Conservation (phyloP, 768 basidiomycete genomes). For the Sistotremastrum suecicum region DNA sequence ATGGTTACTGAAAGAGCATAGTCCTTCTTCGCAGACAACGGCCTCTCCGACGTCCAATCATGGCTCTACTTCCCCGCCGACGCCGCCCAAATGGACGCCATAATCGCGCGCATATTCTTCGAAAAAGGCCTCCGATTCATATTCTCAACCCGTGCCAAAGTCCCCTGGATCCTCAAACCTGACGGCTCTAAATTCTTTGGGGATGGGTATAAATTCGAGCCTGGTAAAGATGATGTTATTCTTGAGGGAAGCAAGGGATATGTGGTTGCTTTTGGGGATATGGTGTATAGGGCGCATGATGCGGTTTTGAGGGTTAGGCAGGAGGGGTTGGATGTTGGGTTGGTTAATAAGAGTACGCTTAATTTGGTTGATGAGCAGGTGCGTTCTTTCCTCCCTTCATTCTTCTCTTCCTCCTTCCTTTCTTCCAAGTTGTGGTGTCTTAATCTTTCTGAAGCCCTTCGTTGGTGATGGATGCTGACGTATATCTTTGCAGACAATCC, state of each 20-base stretch:
- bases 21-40: conserved; percentile 78
- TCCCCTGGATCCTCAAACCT: conserved; percentile 72
- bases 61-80: conserved; percentile 86
- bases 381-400: conserved; percentile 3
- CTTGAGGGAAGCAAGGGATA: conserved; percentile 67
- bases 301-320: conserved; percentile 63
- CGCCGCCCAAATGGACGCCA: conserved; percentile 61
- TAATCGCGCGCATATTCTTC: conserved; percentile 71
- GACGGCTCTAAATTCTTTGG: conserved; percentile 59
- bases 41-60: conserved; percentile 65
- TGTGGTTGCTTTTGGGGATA: conserved; percentile 77
- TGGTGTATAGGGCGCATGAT: conserved; percentile 73
- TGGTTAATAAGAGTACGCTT: conserved; percentile 77
- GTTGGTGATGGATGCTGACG: too few species aligned
- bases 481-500: conserved; percentile 28
- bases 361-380: conserved; percentile 77
- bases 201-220: conserved; percentile 59
- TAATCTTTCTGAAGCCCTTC: too few species aligned
- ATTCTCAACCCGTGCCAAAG: conserved; percentile 83
- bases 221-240: conserved; percentile 77
- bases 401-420: too few species aligned
- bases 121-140: conserved; percentile 71
- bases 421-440: too few species aligned
- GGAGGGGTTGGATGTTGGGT: conserved; percentile 63
- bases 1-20: too few species aligned